phyloP scores from a whole-genome alignment of 805 yeast species.

The Zygosaccharomyces bisporus region DNA sequence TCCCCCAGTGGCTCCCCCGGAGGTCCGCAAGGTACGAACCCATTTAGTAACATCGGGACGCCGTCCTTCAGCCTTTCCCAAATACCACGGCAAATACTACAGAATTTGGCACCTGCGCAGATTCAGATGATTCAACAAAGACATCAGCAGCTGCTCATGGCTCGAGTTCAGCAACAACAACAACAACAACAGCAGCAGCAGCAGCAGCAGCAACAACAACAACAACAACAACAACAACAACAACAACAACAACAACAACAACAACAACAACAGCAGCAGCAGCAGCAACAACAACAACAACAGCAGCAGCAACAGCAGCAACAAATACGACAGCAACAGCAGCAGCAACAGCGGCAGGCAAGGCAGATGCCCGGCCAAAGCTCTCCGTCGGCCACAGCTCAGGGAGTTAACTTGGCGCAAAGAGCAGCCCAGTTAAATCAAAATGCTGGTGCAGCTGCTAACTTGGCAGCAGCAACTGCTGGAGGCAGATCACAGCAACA shows the following conservation, averaged over 20 bases:
- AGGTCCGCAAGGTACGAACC: slow-evolving; percentile 12
- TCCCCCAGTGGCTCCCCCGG: slow-evolving; percentile 30
- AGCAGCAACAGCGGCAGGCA: slow-evolving; percentile 8
- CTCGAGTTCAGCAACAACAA: slow-evolving; percentile 30
- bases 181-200: slow-evolving; percentile 18
- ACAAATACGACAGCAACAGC: slow-evolving; percentile 9
- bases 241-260: slow-evolving; percentile 10
- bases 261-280: slow-evolving; percentile 13
- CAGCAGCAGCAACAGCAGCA: slow-evolving; percentile 10
- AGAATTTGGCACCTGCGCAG: slow-evolving; percentile 32
- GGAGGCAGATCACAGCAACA: slow-evolving; percentile 3
- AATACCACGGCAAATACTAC: slow-evolving; percentile 34
- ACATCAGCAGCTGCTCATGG: slow-evolving; percentile 33
- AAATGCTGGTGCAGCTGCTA: slow-evolving; percentile 1
- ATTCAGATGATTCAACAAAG: slow-evolving; percentile 35
- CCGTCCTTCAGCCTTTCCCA: slow-evolving; percentile 35
- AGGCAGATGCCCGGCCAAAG: slow-evolving; percentile 3
- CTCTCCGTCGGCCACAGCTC: not conserved
- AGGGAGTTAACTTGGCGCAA: slow-evolving; percentile 1
- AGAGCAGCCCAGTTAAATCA: slow-evolving; percentile 8
- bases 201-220: slow-evolving; percentile 18
- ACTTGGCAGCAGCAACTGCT: not conserved
- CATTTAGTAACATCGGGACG: slow-evolving; percentile 35
- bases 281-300: slow-evolving; percentile 13
- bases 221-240: slow-evolving; percentile 10